phyloP scores from a whole-genome alignment of 768 basidiomycete species.

The Panaeolus cyanescens region DNA sequence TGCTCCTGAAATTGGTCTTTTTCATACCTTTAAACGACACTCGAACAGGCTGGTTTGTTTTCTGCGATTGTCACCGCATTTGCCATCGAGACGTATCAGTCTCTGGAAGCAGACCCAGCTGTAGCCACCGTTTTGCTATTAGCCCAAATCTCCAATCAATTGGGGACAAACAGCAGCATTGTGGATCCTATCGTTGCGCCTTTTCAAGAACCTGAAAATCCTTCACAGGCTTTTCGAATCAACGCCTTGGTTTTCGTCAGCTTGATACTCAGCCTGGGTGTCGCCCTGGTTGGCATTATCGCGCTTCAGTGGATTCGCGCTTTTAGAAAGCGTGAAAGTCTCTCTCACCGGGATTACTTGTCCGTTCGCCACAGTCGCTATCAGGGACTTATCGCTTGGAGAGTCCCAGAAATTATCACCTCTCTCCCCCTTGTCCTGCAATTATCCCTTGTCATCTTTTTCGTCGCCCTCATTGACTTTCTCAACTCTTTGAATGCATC shows the following conservation, averaged over 20 bases:
- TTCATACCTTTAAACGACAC: not conserved
- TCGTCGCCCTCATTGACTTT: constrained; percentile 23
- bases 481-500: constrained; percentile 19
- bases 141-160: constrained; percentile 8
- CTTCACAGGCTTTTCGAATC: constrained; percentile 7
- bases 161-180: not conserved
- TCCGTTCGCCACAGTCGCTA: constrained; percentile 25
- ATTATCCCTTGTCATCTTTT: constrained; percentile 27
- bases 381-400: constrained; percentile 25
- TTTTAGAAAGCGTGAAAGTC: constrained; percentile 5
- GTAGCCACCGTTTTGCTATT: constrained; percentile 12
- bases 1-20: not conserved
- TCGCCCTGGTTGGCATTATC: constrained; percentile 14
- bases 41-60: constrained; percentile 23
- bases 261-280: constrained; percentile 13
- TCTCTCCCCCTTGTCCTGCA: constrained; percentile 28
- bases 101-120: constrained; percentile 15
- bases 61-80: constrained; percentile 24
- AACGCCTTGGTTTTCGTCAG: constrained; percentile 15
- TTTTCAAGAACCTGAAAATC: not conserved
- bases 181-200: not conserved
- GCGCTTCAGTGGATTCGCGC: constrained; percentile 15
- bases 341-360: not conserved
- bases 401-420: constrained; percentile 24
- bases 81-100: constrained; percentile 17